These are phyloP conservation scores for Cryphonectria carpinicola DNA, from an alignment of 2,329 filamentous ascomycete species.

Conservation along the genomic window DNA sequence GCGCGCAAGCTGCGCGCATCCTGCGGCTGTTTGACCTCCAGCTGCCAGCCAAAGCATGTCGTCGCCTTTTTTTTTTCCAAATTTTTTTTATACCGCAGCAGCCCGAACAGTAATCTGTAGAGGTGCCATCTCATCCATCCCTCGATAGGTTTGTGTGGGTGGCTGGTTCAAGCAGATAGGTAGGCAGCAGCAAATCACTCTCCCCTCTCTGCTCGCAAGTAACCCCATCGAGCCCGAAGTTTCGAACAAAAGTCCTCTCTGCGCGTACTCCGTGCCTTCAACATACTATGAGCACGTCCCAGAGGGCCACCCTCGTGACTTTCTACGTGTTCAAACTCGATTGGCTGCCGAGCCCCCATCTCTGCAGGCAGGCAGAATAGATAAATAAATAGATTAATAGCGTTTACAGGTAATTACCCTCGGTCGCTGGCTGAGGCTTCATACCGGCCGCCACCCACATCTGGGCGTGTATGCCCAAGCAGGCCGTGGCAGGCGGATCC, in stretches of 20 bases:
- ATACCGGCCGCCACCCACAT: background rate
- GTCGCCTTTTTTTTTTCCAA: background rate
- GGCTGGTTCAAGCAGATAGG: background rate
- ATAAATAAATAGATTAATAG: background rate
- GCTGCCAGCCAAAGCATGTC: background rate
- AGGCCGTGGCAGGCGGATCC: background rate
- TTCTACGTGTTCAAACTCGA: background rate
- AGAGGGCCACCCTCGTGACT: background rate
- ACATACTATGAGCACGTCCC: background rate
- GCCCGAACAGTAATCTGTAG: background rate
- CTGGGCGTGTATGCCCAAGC: background rate
- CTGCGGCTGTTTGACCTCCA: background rate
- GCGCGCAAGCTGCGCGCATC: background rate
- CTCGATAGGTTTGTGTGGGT: background rate
- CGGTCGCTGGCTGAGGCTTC: background rate
- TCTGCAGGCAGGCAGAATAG: background rate
- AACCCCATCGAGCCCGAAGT: background rate
- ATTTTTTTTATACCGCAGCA: no score
- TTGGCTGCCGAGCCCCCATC: background rate
- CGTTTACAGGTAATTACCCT: background rate
- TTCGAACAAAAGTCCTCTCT: background rate
- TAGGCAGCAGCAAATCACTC: background rate
- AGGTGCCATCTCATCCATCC: background rate
- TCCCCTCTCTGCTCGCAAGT: background rate
- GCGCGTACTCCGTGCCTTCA: background rate